Percentiles rank a stretch among this genome's conserved stretches.
These are phyloP conservation scores for Hygrophoropsis aurantiaca DNA, from an alignment of 768 basidiomycete species.

Conservation along the genomic window DNA sequence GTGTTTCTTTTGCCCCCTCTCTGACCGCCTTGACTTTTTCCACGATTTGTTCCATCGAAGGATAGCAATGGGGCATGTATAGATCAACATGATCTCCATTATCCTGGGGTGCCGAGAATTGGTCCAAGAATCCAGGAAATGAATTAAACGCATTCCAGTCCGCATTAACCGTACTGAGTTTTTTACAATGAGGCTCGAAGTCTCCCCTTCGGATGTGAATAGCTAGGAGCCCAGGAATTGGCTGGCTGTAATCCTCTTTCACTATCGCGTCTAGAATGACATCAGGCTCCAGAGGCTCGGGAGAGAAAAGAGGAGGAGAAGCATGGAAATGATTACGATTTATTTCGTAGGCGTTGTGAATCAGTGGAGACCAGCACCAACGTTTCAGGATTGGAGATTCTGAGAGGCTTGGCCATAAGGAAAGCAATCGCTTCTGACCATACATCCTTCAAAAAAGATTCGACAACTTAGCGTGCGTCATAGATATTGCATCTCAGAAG, in stretches of 20 bases:
- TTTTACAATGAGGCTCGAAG: slow-evolving; percentile 41
- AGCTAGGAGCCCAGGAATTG: slow-evolving; percentile 40
- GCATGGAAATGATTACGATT: slow-evolving; percentile 17
- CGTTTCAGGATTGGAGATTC: slow-evolving; percentile 30
- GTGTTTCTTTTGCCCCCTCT: slow-evolving; percentile 6
- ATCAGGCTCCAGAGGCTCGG: not conserved
- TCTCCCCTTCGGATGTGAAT: slow-evolving; percentile 54
- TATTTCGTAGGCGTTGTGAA: slow-evolving; percentile 25
- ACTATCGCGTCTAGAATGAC: not conserved
- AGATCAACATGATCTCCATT: slow-evolving; percentile 21
- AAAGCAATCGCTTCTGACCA: slow-evolving; percentile 26
- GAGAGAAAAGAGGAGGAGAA: slow-evolving; percentile 5
- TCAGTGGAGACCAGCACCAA: slow-evolving; percentile 35
- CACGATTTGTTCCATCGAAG: slow-evolving; percentile 34
- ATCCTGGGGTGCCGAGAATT: slow-evolving; percentile 27
- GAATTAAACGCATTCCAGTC: slow-evolving; percentile 44
- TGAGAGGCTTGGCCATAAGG: slow-evolving; percentile 33
- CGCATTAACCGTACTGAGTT: slow-evolving; percentile 32
- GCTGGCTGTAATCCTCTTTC: slow-evolving; percentile 10
- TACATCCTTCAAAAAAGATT: slow-evolving; percentile 22
- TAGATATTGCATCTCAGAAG: slow-evolving; percentile 3
- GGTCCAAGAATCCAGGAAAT: slow-evolving; percentile 41
- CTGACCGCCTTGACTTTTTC: slow-evolving; percentile 29
- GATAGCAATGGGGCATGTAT: slow-evolving; percentile 38
- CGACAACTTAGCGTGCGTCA: not conserved